Base-by-base conservation (phyloP, 192 early-diverging fungal genomes). In the Rhizoclosmatium globosum region DNA sequence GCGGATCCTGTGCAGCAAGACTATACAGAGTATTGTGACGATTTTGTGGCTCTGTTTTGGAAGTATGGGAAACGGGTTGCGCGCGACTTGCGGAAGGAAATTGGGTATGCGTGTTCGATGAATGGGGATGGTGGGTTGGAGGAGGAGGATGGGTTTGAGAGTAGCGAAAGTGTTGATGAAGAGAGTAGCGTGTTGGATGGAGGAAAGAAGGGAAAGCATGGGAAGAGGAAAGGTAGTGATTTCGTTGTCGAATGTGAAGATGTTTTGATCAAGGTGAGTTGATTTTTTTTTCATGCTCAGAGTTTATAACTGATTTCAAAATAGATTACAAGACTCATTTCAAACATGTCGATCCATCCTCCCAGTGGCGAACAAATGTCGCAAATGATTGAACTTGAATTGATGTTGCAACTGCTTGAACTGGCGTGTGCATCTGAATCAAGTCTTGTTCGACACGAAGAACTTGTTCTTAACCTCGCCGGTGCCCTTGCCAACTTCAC, bases 401-500 rank as follows among this genome's bases (percentile, higher is more conserved):
- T 59, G 19, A 62, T 85, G 45, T 64, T 83, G 23, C 78, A 87
- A n/a, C 48, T 87, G 19, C 80, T 87, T 21, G 82, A 82, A 42
- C 58, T 77, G 0, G 3, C 39, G 9, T 2, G 1, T 3, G 11
- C 17, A 9, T 44, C 59, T 65, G 2, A 11, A 23, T 68, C 66
- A 9, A 9, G 47, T 31, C 57, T 60, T 59, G 47, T 21, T 2
- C 1, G 68, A 23, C 58, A 82, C 71, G 82, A 86, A 53, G 87
- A 88, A 61, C 74, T 88, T 6, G 56, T 85, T 2, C 79, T 88
- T 46, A 88, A 88, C 50, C 62, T 84, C 38, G 69, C 79, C 11
- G 83, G 82, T 1, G 83, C 82, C 1, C 44, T 88, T 17, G 85
- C 87, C 39, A 88, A 88, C 68, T 82, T 88, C 46, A 83, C 83